Percentiles rank a stretch among this genome's conserved stretches.
phyloP scores from a whole-genome alignment of 176 grass and related monocot genomes.

The Aegilops tauschii region DNA sequence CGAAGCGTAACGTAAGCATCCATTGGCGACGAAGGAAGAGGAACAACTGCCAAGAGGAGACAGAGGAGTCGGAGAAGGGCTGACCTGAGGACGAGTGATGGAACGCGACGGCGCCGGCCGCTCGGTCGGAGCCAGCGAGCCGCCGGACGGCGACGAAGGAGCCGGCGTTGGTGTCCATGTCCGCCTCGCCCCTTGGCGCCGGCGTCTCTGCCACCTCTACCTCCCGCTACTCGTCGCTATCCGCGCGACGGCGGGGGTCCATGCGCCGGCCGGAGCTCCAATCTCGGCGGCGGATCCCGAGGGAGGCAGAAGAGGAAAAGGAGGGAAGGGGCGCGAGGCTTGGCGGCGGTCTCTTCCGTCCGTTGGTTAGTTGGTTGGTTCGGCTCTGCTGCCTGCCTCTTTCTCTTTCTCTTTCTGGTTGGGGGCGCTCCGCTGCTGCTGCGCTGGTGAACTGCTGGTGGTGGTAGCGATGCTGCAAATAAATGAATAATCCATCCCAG shows the following conservation, averaged over 20 bases:
- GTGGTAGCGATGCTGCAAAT: constrained; percentile 1
- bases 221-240: constrained; percentile 8
- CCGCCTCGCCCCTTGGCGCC: neutral
- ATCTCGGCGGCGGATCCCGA: constrained; percentile 34
- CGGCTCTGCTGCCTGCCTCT: neutral
- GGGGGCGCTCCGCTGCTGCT: neutral
- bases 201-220: neutral
- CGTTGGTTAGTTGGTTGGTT: constrained; percentile 30
- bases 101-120: constrained; percentile 42
- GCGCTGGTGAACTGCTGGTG: constrained; percentile 21
- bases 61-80: neutral
- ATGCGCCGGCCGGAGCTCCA: constrained; percentile 19
- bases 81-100: constrained; percentile 69
- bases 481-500: neutral
- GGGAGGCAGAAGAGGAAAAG: neutral
- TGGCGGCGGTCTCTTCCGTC: constrained; percentile 36
- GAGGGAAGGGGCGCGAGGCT: neutral
- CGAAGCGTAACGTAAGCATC: constrained; percentile 19
- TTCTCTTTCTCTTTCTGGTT: constrained; percentile 15
- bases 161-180: constrained; percentile 54
- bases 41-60: neutral
- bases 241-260: constrained; percentile 9
- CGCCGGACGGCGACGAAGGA: constrained; percentile 64
- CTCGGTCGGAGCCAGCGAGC: constrained; percentile 41
- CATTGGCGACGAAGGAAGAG: neutral